phyloP scores from a whole-genome alignment of 2,329 filamentous ascomycete species.

The Fusarium humuli region DNA sequence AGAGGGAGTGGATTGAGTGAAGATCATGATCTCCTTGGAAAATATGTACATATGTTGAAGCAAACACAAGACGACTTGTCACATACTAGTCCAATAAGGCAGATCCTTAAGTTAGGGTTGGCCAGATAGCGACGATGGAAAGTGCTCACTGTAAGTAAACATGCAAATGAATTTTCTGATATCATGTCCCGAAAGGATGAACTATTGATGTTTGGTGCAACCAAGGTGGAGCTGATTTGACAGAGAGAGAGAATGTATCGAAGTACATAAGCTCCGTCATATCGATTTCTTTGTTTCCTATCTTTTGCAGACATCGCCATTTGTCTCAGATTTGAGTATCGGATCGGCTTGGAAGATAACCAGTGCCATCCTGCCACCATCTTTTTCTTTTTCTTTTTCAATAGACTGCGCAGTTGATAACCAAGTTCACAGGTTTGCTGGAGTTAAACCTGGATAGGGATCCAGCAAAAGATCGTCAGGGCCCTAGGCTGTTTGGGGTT shows the following conservation, averaged over 20 bases:
- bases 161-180: not conserved
- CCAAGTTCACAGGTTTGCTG: conserved; percentile 21
- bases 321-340: not conserved
- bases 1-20: conserved; percentile 32
- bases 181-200: not conserved
- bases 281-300: conserved; percentile 3
- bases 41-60: conserved; percentile 11
- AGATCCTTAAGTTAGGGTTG: conserved; percentile 1
- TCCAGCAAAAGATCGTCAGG: conserved; percentile 42
- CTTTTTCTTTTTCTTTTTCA: not conserved
- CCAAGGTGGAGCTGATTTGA: conserved; percentile 20
- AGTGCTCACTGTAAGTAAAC: not conserved
- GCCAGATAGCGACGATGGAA: conserved; percentile 8
- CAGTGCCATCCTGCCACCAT: not conserved
- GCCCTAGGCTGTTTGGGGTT: conserved; percentile 35
- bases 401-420: not conserved
- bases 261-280: not conserved
- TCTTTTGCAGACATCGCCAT: not conserved
- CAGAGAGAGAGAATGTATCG: not conserved
- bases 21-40: conserved; percentile 25
- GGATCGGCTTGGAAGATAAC: not conserved
- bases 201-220: conserved; percentile 22
- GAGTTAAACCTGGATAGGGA: conserved; percentile 10
- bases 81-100: conserved; percentile 8
- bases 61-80: conserved; percentile 32